Evolutionary conservation across 352 stramenopile genomes (phyloP), one percentile per base, ranked within the genome.

Genomic region (Blastocystis sp.): DNA sequence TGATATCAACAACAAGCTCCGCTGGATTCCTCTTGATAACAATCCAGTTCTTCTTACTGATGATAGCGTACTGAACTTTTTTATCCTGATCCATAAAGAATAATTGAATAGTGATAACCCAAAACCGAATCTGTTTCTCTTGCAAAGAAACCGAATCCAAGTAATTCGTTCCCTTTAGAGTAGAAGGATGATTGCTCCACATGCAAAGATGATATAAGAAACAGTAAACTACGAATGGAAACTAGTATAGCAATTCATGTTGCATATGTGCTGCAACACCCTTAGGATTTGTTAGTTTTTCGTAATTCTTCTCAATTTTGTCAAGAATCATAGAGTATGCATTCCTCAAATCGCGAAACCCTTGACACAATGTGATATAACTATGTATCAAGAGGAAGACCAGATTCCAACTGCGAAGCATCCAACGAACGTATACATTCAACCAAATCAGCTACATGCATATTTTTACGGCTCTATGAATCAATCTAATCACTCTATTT

Each of bases 301-400:
- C 69, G 7, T 80, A 80, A 27, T 80, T 80, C n/a, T 80, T 80
- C 14, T 80, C 46, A 52, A 80, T 80, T 63, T 80, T 80, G 43
- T 80, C 69, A 7, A 80, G 69, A 9, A 80, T 80, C 43, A 49
- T 80, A 1, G 69, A 80, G n/a, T 80, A 80, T 16, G 69, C 69
- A 39, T 80, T 80, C 24, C 69, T 49, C 43, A 80, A 37, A 39
- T 80, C 69, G 37, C 69, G 39, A 43, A 80, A 80, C 4, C 69
- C 69, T n/a, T 80, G 69, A n/a, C 69, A 80, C 6, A 80, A n/a
- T 11, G 69, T 80, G 24, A 80, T 42, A 52, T 61, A 80, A 54
- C 69, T 80, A 63, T 5, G 4, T 16, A 43, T 63, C 6, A 24
- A 43, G n/a, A 21, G 24, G 43, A n/a, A 37, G 12, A 27, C n/a